Percentiles rank a stretch among this genome's conserved stretches.
Evolutionary conservation across 2,329 filamentous ascomycete species (phyloP).

Genomic region (Stemphylium beticola): DNA sequence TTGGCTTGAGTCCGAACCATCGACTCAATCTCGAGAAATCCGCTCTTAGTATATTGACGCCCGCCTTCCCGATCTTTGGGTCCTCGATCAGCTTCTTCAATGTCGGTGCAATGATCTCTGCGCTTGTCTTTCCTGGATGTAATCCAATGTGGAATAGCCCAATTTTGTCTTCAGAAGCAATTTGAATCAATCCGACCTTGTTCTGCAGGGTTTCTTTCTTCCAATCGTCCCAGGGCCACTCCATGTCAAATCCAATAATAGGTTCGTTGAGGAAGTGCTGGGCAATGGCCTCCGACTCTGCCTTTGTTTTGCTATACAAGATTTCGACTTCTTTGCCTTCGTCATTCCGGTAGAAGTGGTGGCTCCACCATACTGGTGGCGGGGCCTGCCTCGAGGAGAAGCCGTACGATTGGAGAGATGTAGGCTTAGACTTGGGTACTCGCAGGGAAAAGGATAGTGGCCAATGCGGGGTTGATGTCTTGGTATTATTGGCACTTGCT

Average conservation of each 20-base stretch:
- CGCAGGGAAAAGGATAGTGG: conserved; percentile 28
- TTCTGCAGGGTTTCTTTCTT: conserved; percentile 61
- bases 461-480: conserved; percentile 18
- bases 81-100: conserved; percentile 77
- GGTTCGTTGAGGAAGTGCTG: conserved; percentile 71
- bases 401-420: conserved; percentile 10
- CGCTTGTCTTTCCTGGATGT: conserved; percentile 48
- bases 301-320: conserved; percentile 75
- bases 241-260: conserved; percentile 86
- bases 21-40: conserved; percentile 70
- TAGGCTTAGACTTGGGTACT: conserved; percentile 14
- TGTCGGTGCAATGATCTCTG: conserved; percentile 71
- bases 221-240: conserved; percentile 70
- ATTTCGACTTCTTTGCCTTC: conserved; percentile 65
- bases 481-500: not conserved
- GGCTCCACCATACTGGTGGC: conserved; percentile 64
- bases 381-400: conserved; percentile 6
- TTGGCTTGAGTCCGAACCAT: conserved; percentile 68
- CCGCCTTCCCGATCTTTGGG: conserved; percentile 71
- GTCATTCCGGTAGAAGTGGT: conserved; percentile 68
- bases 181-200: conserved; percentile 81
- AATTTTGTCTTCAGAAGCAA: conserved; percentile 78
- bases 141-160: conserved; percentile 81
- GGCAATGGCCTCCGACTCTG: conserved; percentile 70
- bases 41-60: conserved; percentile 72